Base-by-base conservation (phyloP, 1,284 basidiomycete genomes). In the Agaricales sp. region DNA sequence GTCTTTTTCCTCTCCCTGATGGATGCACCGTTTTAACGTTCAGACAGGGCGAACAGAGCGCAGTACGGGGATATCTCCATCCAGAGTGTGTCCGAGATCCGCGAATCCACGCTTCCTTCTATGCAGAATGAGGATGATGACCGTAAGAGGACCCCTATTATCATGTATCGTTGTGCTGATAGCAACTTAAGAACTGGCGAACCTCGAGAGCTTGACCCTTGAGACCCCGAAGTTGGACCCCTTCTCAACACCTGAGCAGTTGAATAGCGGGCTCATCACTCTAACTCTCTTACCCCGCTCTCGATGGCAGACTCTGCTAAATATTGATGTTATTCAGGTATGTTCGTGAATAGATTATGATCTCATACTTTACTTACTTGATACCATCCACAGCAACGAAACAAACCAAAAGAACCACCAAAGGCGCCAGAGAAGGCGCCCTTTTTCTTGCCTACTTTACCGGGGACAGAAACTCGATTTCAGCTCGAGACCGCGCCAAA, bases 361-460 rank as follows among this genome's bases (percentile, higher is more conserved):
- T 16, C 18, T 44, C 50, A 35, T 37, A 49, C 16, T 12, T 25
- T 35, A 23, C 47, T 30, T 26, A 45, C 54, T 52, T 20, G 35
- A 14, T 44, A 35, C 30, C 4, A 44, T 25, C 19, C 38, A 3
- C 56, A 92, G 84, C 85, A 87, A 75, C 84, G 94, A 45, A 98
- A 99, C 65, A 96, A 95, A 73, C 94, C 96, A 4, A 94, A 88
- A 65, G 93, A 97, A 56, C 78, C 92, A 0, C 92, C 92, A 2
- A 97, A 98, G 67, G 89, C 86, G 35, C 92, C 92, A 2, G 93
- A 97, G 67, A 79, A 89, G 53, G 95, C 93, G 1, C 96, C 96
- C 0, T 99, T 99, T 75, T 99, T 99, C 75, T 69, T 99, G 14
- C 93, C 93, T 4, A 92, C 91, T 1, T 67, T 97, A 2, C 77